A percentile compares a stretch with the other conserved stretches of the same genome.
Evolutionary conservation across 2,329 filamentous ascomycete species (phyloP).

Genomic region (Phaeosphaeriaceae sp.): DNA sequence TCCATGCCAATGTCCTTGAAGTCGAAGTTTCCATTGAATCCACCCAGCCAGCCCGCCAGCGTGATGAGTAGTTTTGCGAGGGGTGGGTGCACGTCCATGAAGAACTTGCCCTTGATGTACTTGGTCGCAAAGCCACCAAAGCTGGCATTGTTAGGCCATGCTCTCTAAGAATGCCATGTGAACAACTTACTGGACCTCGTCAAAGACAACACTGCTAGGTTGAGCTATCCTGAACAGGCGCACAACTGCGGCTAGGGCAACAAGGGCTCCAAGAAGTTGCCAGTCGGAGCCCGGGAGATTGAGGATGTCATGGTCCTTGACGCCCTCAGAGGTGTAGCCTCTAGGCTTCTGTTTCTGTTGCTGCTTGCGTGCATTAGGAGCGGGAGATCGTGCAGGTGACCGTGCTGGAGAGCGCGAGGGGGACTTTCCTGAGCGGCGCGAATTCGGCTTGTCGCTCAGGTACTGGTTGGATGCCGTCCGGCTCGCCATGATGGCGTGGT

Average conservation of each 20-base stretch:
- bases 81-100: conserved; percentile 99
- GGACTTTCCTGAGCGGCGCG: conserved; percentile 43
- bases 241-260: conserved; percentile 77
- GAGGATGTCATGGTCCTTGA: conserved; percentile 91
- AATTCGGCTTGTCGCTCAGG: conserved; percentile 40
- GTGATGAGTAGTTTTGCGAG: conserved; percentile 97
- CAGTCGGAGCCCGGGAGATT: conserved; percentile 85
- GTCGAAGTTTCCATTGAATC: conserved; percentile 94
- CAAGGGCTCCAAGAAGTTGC: conserved; percentile 74
- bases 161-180: neutral
- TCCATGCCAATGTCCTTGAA: conserved; percentile 99
- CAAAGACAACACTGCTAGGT: conserved; percentile 95
- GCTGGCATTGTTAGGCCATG: conserved; percentile 58
- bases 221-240: conserved; percentile 96
- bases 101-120: conserved; percentile 99
- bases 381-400: conserved; percentile 26
- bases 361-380: conserved; percentile 40
- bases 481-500: conserved; percentile 46
- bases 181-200: conserved; percentile 93
- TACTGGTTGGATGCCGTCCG: conserved; percentile 35
- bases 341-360: conserved; percentile 41
- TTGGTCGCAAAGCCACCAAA: conserved; percentile 98
- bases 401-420: conserved; percentile 42
- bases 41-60: conserved; percentile 90
- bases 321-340: conserved; percentile 78